A percentile compares a stretch with the other conserved stretches of the same genome.
phyloP scores from a whole-genome alignment of 768 basidiomycete species.

The Trametes maxima region DNA sequence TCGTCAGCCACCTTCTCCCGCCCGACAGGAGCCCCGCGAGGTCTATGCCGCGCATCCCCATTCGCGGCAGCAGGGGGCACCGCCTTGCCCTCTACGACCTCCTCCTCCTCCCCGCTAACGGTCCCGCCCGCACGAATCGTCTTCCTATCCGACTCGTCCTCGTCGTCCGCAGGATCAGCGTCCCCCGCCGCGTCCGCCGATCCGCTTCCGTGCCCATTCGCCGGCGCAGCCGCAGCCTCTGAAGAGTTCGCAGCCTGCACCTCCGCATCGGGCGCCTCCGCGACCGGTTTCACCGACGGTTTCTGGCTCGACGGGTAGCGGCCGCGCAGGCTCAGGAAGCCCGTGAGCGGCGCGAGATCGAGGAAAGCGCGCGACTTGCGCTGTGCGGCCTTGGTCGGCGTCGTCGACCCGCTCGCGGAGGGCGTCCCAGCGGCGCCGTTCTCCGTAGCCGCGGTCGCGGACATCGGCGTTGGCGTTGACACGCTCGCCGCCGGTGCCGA shows the following conservation, averaged over 20 bases:
- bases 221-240: background rate
- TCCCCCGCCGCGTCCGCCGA: slow-evolving; percentile 1
- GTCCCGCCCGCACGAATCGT: slow-evolving; percentile 28
- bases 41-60: slow-evolving; percentile 25
- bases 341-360: slow-evolving; percentile 63
- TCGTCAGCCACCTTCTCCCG: slow-evolving; percentile 25
- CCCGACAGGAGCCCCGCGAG: slow-evolving; percentile 7
- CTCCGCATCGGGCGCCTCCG: slow-evolving; percentile 27
- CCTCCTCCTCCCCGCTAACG: slow-evolving; percentile 24
- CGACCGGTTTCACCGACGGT: slow-evolving; percentile 24
- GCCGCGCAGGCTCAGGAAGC: slow-evolving; percentile 60
- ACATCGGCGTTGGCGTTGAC: background rate
- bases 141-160: slow-evolving; percentile 33
- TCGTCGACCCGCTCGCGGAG: slow-evolving; percentile 56
- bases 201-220: slow-evolving; percentile 1
- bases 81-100: slow-evolving; percentile 26
- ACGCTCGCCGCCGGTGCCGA: background rate
- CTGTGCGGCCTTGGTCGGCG: slow-evolving; percentile 47
- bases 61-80: background rate
- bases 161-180: slow-evolving; percentile 5
- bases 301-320: slow-evolving; percentile 54
- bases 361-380: slow-evolving; percentile 45
- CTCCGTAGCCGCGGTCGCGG: background rate
- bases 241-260: slow-evolving; percentile 12
- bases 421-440: slow-evolving; percentile 41